Conservation (phyloP, 106 monocot species). For the Vanilla planifolia region DNA sequence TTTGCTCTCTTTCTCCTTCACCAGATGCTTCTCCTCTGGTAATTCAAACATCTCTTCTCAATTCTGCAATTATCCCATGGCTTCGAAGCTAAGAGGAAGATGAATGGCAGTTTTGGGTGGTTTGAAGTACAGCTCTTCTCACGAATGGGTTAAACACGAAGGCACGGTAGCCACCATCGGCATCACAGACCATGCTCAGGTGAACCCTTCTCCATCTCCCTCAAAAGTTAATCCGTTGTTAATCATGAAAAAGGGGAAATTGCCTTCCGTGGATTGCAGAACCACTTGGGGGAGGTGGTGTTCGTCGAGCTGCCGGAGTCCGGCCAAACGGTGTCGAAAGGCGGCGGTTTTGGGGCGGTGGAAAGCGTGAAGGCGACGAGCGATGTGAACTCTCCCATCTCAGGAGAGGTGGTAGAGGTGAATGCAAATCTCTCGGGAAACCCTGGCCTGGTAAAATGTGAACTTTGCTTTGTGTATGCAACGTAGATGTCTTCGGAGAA, state of each 20-base stretch:
- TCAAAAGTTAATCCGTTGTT: neutral
- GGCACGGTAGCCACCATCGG: constrained; percentile 83
- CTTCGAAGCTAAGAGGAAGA: neutral
- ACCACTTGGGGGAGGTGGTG: constrained; percentile 63
- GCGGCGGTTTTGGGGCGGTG: constrained; percentile 46
- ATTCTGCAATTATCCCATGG: neutral
- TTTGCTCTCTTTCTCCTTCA: constrained; percentile 33
- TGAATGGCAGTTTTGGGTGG: constrained; percentile 61
- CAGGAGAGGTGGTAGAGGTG: constrained; percentile 56
- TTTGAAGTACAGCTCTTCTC: constrained; percentile 65
- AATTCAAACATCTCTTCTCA: neutral
- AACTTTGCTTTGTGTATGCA: too few species aligned
- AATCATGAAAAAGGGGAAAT: neutral
- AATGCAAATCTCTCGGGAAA: constrained; percentile 41
- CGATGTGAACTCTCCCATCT: constrained; percentile 62
- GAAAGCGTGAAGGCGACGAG: constrained; percentile 81
- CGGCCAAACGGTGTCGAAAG: constrained; percentile 28
- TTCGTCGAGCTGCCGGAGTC: constrained; percentile 60
- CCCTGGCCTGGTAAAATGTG: constrained; percentile 57
- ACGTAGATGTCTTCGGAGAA: neutral
- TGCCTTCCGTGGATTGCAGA: constrained; percentile 14
- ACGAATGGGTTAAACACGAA: constrained; percentile 96
- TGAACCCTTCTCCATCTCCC: constrained; percentile 6
- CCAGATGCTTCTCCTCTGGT: constrained; percentile 79
- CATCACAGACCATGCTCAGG: constrained; percentile 99